A percentile compares a stretch with the other conserved stretches of the same genome.
Evolutionary conservation across 768 basidiomycete genomes (phyloP).

Genomic region (Tricholoma matsutake): DNA sequence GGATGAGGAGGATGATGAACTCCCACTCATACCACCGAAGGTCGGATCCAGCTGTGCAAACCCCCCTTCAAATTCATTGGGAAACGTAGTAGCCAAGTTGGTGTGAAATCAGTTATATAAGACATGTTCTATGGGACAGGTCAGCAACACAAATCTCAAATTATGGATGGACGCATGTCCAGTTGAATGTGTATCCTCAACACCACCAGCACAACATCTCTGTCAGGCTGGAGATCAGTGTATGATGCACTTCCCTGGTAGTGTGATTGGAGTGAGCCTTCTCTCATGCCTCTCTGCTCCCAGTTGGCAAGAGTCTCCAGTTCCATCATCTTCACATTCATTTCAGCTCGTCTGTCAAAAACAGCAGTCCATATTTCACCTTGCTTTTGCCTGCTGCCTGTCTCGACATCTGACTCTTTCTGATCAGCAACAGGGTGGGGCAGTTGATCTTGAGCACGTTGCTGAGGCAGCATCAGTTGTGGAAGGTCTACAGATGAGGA

Average conservation of each 20-base stretch:
- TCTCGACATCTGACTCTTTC: background rate
- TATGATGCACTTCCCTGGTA: slow-evolving; percentile 3
- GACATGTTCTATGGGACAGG: no score
- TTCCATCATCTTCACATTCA: background rate
- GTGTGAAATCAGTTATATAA: no score
- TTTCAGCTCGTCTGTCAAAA: background rate
- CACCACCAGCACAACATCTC: no score
- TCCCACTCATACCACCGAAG: background rate
- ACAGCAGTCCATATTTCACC: background rate
- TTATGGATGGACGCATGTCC: no score
- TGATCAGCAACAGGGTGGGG: background rate
- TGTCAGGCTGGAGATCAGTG: no score
- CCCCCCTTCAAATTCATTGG: background rate
- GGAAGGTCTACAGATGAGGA: background rate
- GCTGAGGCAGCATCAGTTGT: background rate
- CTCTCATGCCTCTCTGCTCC: background rate
- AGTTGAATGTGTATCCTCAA: no score
- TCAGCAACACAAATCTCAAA: no score
- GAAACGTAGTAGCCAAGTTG: no score
- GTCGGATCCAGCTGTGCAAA: background rate
- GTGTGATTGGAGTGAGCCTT: background rate
- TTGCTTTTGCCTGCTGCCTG: background rate
- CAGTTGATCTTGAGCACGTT: background rate
- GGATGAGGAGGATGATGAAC: background rate
- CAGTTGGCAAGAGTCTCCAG: background rate